Conservation (phyloP, 139 green algal genomes). For the Micractinium sp. region DNA sequence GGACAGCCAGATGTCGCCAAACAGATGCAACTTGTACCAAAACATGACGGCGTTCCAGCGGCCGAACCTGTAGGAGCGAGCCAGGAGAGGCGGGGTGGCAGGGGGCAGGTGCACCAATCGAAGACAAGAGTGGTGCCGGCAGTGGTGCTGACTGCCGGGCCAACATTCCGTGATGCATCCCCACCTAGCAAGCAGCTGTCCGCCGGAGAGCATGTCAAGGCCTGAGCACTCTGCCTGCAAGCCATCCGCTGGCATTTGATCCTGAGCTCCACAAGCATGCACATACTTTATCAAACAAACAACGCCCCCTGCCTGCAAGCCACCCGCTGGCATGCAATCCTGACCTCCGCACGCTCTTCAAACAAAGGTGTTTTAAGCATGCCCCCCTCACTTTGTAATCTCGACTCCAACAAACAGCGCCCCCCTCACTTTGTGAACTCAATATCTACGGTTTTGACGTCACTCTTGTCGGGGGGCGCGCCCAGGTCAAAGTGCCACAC, state of each 20-base stretch:
- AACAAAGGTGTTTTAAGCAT: too few relatives aligned
- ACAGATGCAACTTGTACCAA: conserved; percentile 78
- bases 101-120: too few relatives aligned
- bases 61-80: background rate
- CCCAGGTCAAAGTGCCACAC: conserved; percentile 80
- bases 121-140: background rate
- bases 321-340: too few relatives aligned
- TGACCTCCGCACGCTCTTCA: too few relatives aligned
- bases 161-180: background rate
- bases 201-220: background rate
- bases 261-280: background rate
- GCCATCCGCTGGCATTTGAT: background rate
- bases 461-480: conserved; percentile 52
- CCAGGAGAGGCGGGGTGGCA: too few relatives aligned
- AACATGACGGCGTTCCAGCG: conserved; percentile 75
- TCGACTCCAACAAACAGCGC: too few relatives aligned
- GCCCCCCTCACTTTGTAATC: too few relatives aligned
- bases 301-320: too few relatives aligned
- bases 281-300: too few relatives aligned
- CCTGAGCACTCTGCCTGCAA: background rate
- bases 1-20: conserved; percentile 51
- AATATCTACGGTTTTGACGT: conserved; percentile 68
- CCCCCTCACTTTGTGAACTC: conserved; percentile 44
- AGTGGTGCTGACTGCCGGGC: background rate
- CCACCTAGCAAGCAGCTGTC: background rate